These are phyloP conservation scores for Tetradesmus lagerheimii DNA, from an alignment of 139 green algal genomes.

Conservation along the genomic window DNA sequence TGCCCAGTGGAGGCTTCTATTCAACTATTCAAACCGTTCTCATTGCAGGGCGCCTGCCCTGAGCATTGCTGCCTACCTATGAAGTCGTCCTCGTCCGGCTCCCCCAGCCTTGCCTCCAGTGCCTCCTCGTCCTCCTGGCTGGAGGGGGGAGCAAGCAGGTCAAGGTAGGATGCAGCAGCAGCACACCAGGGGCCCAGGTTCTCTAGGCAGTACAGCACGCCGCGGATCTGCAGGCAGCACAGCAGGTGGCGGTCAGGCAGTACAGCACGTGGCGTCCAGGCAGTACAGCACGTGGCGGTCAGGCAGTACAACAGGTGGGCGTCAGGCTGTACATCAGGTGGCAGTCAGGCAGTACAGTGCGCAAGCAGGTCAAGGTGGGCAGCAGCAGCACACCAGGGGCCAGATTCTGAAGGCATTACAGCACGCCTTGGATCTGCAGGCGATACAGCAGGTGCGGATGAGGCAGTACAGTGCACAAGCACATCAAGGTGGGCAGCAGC, in stretches of 20 bases:
- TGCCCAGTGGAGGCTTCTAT: no score
- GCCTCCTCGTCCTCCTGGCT: neutral
- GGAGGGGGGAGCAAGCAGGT: conserved; percentile 22
- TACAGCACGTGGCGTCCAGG: no score
- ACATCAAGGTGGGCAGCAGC: neutral
- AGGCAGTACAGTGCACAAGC: neutral
- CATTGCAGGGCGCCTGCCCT: no score
- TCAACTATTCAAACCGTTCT: no score
- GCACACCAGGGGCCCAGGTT: conserved; percentile 34
- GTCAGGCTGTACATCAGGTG: neutral
- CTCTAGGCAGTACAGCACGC: conserved; percentile 24
- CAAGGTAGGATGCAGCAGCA: conserved; percentile 14
- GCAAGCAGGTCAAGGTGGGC: conserved; percentile 31
- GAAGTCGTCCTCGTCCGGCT: neutral
- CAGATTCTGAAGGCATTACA: neutral
- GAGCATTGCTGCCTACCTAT: no score
- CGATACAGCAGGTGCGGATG: no score
- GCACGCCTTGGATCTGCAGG: conserved; percentile 29
- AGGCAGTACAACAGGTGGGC: neutral
- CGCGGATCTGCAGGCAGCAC: conserved; percentile 16
- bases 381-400: conserved; percentile 43
- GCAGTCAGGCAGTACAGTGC: neutral
- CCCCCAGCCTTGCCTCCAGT: neutral
- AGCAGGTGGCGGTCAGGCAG: neutral
- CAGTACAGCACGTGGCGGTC: no score